Percentiles rank a stretch among this genome's conserved stretches.
These are phyloP conservation scores for Candida yuanshanica DNA, from an alignment of 805 yeast genomes.

Conservation along the genomic window DNA sequence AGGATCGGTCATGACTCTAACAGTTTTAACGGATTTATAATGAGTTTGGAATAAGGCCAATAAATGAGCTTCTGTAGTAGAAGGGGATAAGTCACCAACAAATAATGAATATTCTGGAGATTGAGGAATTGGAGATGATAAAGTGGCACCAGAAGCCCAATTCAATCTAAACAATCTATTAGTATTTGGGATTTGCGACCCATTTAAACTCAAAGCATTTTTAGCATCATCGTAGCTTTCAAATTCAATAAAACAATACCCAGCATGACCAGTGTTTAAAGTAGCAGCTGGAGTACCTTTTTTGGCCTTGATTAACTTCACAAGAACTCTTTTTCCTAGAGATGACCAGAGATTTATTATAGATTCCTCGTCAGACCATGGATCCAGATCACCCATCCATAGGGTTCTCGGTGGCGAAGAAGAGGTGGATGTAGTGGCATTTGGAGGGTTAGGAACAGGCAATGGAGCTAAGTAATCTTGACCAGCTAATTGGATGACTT, in stretches of 20 bases:
- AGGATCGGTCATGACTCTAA: slow-evolving; percentile 83
- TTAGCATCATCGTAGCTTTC: slow-evolving; percentile 64
- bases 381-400: slow-evolving; percentile 89
- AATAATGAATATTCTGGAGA: slow-evolving; percentile 73
- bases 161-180: slow-evolving; percentile 66
- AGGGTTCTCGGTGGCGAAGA: slow-evolving; percentile 58
- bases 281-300: slow-evolving; percentile 32
- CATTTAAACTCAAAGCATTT: slow-evolving; percentile 60
- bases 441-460: slow-evolving; percentile 50
- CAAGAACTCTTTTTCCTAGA: slow-evolving; percentile 50
- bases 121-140: slow-evolving; percentile 63
- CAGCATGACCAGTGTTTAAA: slow-evolving; percentile 39
- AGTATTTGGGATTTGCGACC: slow-evolving; percentile 55
- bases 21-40: slow-evolving; percentile 66
- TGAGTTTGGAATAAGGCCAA: slow-evolving; percentile 64
- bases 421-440: slow-evolving; percentile 39
- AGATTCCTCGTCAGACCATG: slow-evolving; percentile 66
- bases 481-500: slow-evolving; percentile 21
- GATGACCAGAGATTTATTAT: slow-evolving; percentile 55
- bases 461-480: slow-evolving; percentile 21
- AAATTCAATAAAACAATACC: slow-evolving; percentile 78
- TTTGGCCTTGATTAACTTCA: slow-evolving; percentile 57
- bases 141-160: slow-evolving; percentile 83
- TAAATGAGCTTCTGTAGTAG: slow-evolving; percentile 75
- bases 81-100: slow-evolving; percentile 78